Percentiles rank a stretch among this genome's conserved stretches.
These are phyloP conservation scores for Apiospora marii DNA, from an alignment of 2,329 filamentous ascomycete species.

Conservation along the genomic window DNA sequence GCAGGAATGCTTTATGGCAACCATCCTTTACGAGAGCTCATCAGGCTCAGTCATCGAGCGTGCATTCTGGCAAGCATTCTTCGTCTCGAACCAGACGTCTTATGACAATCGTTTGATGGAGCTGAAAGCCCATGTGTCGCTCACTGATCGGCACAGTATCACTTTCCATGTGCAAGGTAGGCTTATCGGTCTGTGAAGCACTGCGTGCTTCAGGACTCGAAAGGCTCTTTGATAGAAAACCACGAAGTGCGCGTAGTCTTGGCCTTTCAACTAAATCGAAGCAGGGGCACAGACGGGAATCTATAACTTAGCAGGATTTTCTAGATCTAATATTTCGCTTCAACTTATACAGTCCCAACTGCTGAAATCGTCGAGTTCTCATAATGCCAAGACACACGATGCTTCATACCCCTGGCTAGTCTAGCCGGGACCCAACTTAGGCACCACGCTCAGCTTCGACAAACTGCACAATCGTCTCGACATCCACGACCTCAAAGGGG, in stretches of 20 bases:
- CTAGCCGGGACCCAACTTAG: neutral
- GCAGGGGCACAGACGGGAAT: neutral
- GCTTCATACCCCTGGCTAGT: conserved; percentile 14
- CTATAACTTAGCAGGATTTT: neutral
- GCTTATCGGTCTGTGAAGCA: neutral
- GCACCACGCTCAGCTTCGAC: conserved; percentile 46
- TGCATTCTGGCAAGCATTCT: neutral
- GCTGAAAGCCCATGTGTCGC: neutral
- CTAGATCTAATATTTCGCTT: neutral
- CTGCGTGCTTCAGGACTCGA: neutral
- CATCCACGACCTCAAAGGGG: conserved; percentile 50
- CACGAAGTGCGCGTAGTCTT: neutral
- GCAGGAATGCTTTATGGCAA: neutral
- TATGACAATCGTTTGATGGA: conserved; percentile 5
- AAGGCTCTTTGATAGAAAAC: neutral
- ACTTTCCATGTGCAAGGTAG: neutral
- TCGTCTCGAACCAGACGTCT: neutral
- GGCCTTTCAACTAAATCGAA: neutral
- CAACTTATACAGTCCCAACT: neutral
- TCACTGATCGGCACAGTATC: neutral
- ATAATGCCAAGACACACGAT: neutral
- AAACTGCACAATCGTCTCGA: conserved; percentile 55
- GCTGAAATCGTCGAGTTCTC: neutral
- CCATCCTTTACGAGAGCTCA: neutral
- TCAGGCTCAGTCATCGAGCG: neutral